Percentiles rank a stretch among this genome's conserved stretches.
These are phyloP conservation scores for Astrothelium macrocarpum DNA, from an alignment of 495 filamentous ascomycete species.

Conservation along the genomic window DNA sequence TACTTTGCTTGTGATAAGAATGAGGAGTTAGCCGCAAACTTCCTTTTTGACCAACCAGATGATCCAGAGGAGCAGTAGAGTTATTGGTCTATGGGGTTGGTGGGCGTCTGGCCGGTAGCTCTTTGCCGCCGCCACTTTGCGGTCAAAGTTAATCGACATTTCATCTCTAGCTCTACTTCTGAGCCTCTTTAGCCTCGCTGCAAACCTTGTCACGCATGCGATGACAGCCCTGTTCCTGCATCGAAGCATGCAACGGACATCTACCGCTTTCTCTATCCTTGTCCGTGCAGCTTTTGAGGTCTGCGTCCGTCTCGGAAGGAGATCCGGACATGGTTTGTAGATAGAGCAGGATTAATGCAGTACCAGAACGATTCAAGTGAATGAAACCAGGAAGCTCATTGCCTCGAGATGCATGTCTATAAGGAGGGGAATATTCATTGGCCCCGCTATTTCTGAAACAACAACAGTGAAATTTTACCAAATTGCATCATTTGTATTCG, in stretches of 20 bases:
- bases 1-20: conserved; percentile 99
- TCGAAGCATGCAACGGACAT: not conserved
- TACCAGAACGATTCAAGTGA: not conserved
- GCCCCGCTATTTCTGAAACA: not conserved
- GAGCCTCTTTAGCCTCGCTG: not conserved
- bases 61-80: conserved; percentile 56
- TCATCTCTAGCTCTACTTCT: not conserved
- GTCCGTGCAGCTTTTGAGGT: not conserved
- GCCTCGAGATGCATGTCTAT: not conserved
- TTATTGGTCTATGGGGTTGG: not conserved
- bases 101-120: not conserved
- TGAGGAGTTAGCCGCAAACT: conserved; percentile 94
- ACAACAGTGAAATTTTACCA: not conserved
- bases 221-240: not conserved
- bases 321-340: not conserved
- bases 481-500: not conserved
- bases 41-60: conserved; percentile 92
- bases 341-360: not conserved
- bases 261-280: not conserved
- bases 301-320: not conserved
- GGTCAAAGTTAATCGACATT: not conserved
- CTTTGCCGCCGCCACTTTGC: not conserved
- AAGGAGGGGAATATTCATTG: not conserved
- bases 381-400: not conserved
- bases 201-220: not conserved